Conservation (phyloP, 1,139 yeast species). For the Diutina neorugosa region DNA sequence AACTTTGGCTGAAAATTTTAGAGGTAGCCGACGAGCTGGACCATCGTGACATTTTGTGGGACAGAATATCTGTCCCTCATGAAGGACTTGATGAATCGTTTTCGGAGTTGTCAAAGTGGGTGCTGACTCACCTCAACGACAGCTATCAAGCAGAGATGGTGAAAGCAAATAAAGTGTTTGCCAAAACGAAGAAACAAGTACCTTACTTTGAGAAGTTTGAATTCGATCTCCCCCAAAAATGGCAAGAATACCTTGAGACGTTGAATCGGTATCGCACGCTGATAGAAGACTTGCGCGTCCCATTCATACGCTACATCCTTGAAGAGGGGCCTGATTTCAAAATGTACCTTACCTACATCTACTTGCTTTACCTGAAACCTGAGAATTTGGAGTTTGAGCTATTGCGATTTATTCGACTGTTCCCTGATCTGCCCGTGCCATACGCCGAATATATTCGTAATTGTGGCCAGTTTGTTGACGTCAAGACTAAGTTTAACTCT, state of each 20-base stretch:
- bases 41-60: slow-evolving; percentile 15
- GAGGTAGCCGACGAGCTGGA: slow-evolving; percentile 9
- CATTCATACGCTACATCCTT: neutral
- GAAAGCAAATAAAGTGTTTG: slow-evolving; percentile 23
- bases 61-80: slow-evolving; percentile 33
- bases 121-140: slow-evolving; percentile 17
- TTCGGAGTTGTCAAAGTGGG: slow-evolving; percentile 29
- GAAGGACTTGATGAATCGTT: slow-evolving; percentile 27
- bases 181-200: slow-evolving; percentile 17
- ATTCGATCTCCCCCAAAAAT: slow-evolving; percentile 9
- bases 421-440: neutral
- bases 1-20: slow-evolving; percentile 22
- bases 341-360: neutral
- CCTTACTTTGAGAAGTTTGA: slow-evolving; percentile 19
- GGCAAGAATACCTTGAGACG: neutral
- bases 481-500: neutral
- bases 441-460: slow-evolving; percentile 2
- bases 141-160: slow-evolving; percentile 29
- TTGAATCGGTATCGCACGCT: neutral
- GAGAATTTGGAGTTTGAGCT: neutral
- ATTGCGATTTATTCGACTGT: neutral
- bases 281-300: neutral
- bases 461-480: neutral
- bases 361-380: neutral
- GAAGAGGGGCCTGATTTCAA: neutral